These are phyloP conservation scores for Tolypocladium ovalisporum DNA, from an alignment of 2,329 filamentous ascomycete genomes.

Conservation along the genomic window DNA sequence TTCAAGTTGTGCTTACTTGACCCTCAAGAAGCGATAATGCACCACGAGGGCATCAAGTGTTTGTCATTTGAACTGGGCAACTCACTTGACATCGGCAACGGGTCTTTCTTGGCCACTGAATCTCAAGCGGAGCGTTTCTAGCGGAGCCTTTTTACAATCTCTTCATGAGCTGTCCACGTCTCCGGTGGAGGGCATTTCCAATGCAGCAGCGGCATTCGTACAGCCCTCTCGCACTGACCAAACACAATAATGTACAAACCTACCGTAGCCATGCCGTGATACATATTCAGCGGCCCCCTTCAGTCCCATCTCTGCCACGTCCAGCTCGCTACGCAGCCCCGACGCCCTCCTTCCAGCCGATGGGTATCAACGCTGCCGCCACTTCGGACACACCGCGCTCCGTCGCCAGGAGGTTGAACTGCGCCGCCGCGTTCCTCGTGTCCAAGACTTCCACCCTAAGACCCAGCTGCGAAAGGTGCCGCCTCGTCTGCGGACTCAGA, in stretches of 20 bases:
- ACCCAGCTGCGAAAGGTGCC: slow-evolving; percentile 63
- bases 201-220: too few species aligned
- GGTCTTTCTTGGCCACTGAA: too few species aligned
- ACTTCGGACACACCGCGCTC: slow-evolving; percentile 79
- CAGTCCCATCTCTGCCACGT: neutral
- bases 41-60: too few species aligned
- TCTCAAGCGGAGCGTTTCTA: too few species aligned
- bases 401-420: slow-evolving; percentile 92
- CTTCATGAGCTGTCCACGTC: too few species aligned
- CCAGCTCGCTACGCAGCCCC: slow-evolving; percentile 21
- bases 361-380: slow-evolving; percentile 76
- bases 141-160: too few species aligned
- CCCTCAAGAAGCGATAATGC: too few species aligned
- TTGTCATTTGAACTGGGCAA: too few species aligned
- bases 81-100: too few species aligned
- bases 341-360: slow-evolving; percentile 63
- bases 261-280: neutral
- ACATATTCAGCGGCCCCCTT: neutral
- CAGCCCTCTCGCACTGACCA: neutral
- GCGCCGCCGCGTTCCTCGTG: slow-evolving; percentile 84
- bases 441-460: slow-evolving; percentile 83
- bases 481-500: slow-evolving; percentile 63
- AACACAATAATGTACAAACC: neutral
- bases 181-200: neutral
- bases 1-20: too few species aligned